Percentiles rank a stretch among this genome's conserved stretches.
Conservation (phyloP, 2,329 filamentous ascomycete species). For the Penicillium sp. region DNA sequence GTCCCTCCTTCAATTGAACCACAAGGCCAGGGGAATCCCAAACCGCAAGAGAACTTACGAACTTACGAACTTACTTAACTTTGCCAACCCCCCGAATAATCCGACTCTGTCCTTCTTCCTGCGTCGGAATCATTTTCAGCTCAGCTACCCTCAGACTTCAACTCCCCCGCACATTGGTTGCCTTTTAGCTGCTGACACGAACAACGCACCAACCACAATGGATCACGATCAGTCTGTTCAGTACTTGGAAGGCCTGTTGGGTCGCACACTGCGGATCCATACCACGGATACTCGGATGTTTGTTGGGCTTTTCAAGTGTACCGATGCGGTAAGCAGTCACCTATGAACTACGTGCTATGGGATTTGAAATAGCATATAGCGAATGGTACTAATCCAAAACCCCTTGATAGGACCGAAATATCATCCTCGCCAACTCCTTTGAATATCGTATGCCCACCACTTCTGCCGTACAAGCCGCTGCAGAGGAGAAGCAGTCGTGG, state of each 20-base stretch:
- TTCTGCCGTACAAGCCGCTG: conserved; percentile 47
- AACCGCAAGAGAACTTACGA: background rate
- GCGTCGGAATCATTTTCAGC: background rate
- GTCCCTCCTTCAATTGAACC: background rate
- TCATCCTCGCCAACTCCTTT: conserved; percentile 80
- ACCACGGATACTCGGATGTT: conserved; percentile 85
- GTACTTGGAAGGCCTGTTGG: conserved; percentile 61
- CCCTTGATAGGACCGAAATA: conserved; percentile 69
- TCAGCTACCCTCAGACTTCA: background rate
- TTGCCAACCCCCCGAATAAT: background rate
- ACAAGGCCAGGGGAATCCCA: background rate
- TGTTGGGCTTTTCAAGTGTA: conserved; percentile 88
- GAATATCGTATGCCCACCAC: conserved; percentile 78
- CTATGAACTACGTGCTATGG: background rate
- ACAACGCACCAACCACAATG: conserved; percentile 29
- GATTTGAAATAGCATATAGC: background rate
- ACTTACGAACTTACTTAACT: background rate
- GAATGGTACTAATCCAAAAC: conserved; percentile 8
- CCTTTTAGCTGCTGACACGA: conserved; percentile 3
- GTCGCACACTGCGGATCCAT: conserved; percentile 74
- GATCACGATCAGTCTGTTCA: conserved; percentile 36
- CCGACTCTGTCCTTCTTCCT: background rate
- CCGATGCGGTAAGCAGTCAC: conserved; percentile 68
- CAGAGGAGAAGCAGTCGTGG: conserved; percentile 24
- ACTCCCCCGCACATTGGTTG: conserved; percentile 1